These are phyloP conservation scores for Penicillium coprophilum DNA, from an alignment of 495 filamentous ascomycete species.

Conservation along the genomic window DNA sequence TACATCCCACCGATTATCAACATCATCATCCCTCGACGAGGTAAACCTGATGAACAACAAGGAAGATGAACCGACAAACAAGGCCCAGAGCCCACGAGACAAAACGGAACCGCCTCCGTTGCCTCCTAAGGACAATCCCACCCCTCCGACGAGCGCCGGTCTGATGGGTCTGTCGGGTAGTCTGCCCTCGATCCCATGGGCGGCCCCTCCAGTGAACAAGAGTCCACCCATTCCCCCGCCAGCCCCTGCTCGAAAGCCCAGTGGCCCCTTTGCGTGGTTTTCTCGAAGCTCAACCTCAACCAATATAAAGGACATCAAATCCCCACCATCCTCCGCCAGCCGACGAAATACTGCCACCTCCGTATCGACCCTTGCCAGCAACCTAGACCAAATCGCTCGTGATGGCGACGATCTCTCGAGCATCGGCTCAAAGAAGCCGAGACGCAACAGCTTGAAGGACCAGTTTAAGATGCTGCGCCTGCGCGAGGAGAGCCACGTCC, in stretches of 20 bases:
- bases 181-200: constrained; percentile 56
- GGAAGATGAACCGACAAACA: constrained; percentile 38
- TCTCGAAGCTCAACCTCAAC: constrained; percentile 64
- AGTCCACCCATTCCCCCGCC: constrained; percentile 42
- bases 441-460: constrained; percentile 73
- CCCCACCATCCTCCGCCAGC: constrained; percentile 47
- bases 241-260: constrained; percentile 62
- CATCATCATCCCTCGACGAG: constrained; percentile 62
- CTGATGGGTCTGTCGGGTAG: constrained; percentile 50
- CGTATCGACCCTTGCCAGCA: constrained; percentile 69
- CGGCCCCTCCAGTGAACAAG: constrained; percentile 39
- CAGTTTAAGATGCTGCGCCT: constrained; percentile 82
- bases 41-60: constrained; percentile 63
- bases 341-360: constrained; percentile 74
- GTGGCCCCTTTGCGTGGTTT: constrained; percentile 81
- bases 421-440: constrained; percentile 43
- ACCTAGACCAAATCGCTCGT: constrained; percentile 68
- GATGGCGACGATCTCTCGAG: constrained; percentile 57
- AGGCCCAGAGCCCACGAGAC: constrained; percentile 20
- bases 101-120: constrained; percentile 52
- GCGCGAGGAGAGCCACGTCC: constrained; percentile 70
- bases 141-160: constrained; percentile 39
- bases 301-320: constrained; percentile 55
- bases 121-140: constrained; percentile 47
- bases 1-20: constrained; percentile 63